These are phyloP conservation scores for Quercus wislizeni DNA, from an alignment of 306 rosid genomes.

Conservation along the genomic window DNA sequence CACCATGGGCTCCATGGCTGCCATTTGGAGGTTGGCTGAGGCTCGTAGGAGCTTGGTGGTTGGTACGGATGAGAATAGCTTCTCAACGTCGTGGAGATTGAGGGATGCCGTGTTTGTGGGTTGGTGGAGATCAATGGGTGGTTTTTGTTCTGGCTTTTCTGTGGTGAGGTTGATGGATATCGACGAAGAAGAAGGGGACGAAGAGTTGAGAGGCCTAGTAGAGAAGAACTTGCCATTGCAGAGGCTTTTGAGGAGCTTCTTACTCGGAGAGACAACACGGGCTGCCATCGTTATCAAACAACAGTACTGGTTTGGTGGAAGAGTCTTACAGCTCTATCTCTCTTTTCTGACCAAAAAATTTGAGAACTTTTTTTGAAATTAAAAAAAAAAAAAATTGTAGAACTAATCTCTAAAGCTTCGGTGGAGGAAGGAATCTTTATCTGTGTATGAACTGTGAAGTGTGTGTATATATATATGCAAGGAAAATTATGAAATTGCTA, in stretches of 20 bases:
- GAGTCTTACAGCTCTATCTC: too few relatives aligned
- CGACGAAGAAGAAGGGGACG: not conserved
- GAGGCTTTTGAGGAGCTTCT: not conserved
- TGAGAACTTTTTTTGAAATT: too few relatives aligned
- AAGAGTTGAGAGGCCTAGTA: not conserved
- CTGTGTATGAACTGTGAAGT: too few relatives aligned
- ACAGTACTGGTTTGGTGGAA: too few relatives aligned
- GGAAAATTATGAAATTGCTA: too few relatives aligned
- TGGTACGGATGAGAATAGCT: conserved; percentile 49
- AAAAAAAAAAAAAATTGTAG: too few relatives aligned
- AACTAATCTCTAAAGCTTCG: too few relatives aligned
- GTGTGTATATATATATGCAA: too few relatives aligned
- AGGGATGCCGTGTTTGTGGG: conserved; percentile 25
- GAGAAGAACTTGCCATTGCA: not conserved
- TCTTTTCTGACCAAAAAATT: too few relatives aligned
- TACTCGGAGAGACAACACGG: not conserved
- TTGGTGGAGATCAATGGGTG: not conserved
- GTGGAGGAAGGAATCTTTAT: too few relatives aligned
- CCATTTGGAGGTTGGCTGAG: conserved; percentile 63
- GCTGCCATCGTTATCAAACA: not conserved
- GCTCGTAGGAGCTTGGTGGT: conserved; percentile 52
- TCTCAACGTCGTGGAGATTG: conserved; percentile 36
- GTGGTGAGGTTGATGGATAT: not conserved
- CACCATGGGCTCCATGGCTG: conserved; percentile 67
- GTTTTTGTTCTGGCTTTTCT: not conserved